These are phyloP conservation scores for Yamadazyma oceani DNA, from an alignment of 1,139 yeast species.

Conservation along the genomic window DNA sequence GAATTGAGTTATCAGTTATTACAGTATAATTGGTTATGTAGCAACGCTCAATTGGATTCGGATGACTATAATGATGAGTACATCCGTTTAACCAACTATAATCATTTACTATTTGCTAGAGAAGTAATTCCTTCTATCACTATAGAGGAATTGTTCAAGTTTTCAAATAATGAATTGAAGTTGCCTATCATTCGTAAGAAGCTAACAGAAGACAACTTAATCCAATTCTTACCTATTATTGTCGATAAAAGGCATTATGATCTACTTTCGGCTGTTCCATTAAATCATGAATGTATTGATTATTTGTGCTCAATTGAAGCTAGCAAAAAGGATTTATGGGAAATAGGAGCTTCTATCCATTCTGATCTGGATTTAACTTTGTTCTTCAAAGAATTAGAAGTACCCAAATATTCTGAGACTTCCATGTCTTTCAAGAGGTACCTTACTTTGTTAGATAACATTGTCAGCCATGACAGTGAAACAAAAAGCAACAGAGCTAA, in stretches of 20 bases:
- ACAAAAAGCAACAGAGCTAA: no score
- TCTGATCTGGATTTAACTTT: not conserved
- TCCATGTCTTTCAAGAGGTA: not conserved
- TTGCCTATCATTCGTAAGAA: not conserved
- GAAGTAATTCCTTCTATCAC: not conserved
- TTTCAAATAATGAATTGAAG: not conserved
- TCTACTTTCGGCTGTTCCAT: not conserved
- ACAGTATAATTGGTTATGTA: not conserved
- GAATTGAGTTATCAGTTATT: constrained; percentile 5
- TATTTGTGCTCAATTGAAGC: not conserved
- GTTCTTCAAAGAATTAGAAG: not conserved
- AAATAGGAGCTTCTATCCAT: not conserved
- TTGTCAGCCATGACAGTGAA: no score
- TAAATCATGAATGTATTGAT: not conserved
- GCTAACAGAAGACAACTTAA: not conserved
- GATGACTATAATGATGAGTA: not conserved
- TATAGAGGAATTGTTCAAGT: not conserved
- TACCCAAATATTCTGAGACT: not conserved
- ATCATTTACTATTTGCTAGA: not conserved
- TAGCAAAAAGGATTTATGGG: not conserved
- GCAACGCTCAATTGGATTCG: not conserved
- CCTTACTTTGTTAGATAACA: no score
- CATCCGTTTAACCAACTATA: not conserved
- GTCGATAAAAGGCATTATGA: not conserved
- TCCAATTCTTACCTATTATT: not conserved